Base-by-base conservation (phyloP, 192 early-diverging fungal species). In the Mycoemilia scoparia region DNA sequence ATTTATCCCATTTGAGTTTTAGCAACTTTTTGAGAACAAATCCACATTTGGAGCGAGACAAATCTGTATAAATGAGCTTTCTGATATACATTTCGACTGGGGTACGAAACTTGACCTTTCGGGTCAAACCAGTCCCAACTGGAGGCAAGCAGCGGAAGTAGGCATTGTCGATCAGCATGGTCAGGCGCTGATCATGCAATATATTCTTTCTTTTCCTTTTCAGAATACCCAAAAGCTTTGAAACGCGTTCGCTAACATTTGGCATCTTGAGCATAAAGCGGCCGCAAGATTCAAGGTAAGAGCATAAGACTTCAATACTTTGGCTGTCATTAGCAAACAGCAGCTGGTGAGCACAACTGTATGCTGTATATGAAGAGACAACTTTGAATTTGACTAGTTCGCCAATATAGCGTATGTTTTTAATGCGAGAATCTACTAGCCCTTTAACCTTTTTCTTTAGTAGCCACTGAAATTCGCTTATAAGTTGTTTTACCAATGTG, bases 331-430 rank as follows among this genome's bases (percentile, higher is more conserved):
- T 84, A 52, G 86, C 75, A 27, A 93, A 83, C n/a, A 95, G 53
- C 11, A 88, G 51, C 1, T 76, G 54, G 45, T 93, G 87, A 27
- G 89, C 58, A 34, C 78, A 81, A 48, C 83, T 77, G 36, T 91
- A 88, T 24, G 79, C 70, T 14, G 81, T 58, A 45, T 84, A 79
- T 27, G 65, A 35, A 4, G 88, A 87, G 1, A 74, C 75, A 12
- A 96, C 68, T 33, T 62, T 67, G 58, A 99, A 99, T 54, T 99
- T 99, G 21, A 81, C 77, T 24, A 99, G 72, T 54, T 96, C 89
- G 11, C 77, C 74, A 38, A 99, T 64, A 49, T 76, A 91, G 33
- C 79, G 69, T 31, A 82, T 73, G 42, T 85, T 87, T 62, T 76
- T 46, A 2, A 54, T 24, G 9, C 51, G 45, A 23, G 48, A 32